Base-by-base conservation (phyloP, 371 early-diverging fungal genomes). In the Rhizopus arrhizus region DNA sequence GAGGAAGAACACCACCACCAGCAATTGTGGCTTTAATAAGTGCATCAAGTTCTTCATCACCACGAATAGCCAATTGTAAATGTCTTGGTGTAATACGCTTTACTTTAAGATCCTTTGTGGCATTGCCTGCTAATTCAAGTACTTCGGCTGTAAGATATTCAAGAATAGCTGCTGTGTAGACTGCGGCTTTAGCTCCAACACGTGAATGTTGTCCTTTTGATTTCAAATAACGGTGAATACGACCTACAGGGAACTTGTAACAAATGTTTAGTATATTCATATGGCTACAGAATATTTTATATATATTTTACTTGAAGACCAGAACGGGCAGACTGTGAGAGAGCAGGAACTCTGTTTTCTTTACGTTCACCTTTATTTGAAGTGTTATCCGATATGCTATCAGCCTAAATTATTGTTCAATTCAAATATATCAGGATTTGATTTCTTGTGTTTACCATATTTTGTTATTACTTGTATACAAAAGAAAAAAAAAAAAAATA, bases 91-190 rank as follows among this genome's bases (percentile, higher is more conserved):
- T 90, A 64, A 94, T 94, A 66, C 95, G 86, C 75, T 92, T 94
- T 59, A 91, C 91, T 70, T 93, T 93, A 42, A 92, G 77, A 65
- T 94, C 95, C 75, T 90, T 91, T 46, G 92, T 88, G 8, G 95
- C 95, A 76, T 94, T 94, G 42, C 95, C 95, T 48, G 95, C 94
- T 66, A 94, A 81, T 76, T 94, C 95, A 42, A 94, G 82, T 13
- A 94, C 92, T 81, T 94, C 95, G 13, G 95, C 95, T 48, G 91
- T 92, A 62, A 94, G 78, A 70, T 94, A 94, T 80, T 94, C 95
- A 52, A 94, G 81, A 64, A 94, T 91, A 5, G 95, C 95, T 15
- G 95, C 93, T 56, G 89, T 86, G 72, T 94, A 94, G 6, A 94
- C 93, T 3, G 94, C 92, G n/a, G 95, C 93, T 67, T 91, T 91